Base-by-base conservation (phyloP, 2,329 filamentous ascomycete species). In the Diplodia sapinea region DNA sequence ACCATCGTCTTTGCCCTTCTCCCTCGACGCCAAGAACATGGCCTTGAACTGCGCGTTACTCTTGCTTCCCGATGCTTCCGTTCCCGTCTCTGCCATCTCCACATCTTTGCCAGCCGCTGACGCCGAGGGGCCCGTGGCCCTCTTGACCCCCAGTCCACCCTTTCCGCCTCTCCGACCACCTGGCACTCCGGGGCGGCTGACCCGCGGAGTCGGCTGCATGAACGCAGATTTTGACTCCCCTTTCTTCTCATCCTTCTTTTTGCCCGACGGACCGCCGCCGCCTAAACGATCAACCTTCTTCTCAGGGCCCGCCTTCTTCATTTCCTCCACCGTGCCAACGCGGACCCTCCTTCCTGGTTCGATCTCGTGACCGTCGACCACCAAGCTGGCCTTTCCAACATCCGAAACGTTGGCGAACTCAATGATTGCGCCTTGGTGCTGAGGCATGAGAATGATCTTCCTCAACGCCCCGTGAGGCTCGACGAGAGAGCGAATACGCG, bases 341-440 rank as follows among this genome's bases (percentile, higher is more conserved):
- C 73, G 74, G 8, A 82, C 74, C 52, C 78, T 79, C 11, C 76
- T 70, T 8, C 82, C 82, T 4, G 79, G 70, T 13, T 73, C 73
- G 51, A 78, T 79, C 20, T 80, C 76, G 52, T 78, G 63, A 8
- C 76, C 75, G 12, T 80, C 79, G 1, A 84, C 74, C 8, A 78
- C 80, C 17, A 82, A 75, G n/a, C 87, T 83, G 1, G 91, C 91
- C 74, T 87, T 91, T 31, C 94, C 94, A 0, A 91, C 91, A 43
- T 88, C 85, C 2, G 88, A 83, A 2, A 89, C 84, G 62, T 92
- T 88, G 2, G 82, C 82, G 73, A 91, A 97, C 75, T 98, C 95
- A 47, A 98, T 85, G 66, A 94, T 90, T 5, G 94, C 95, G 13
- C 93, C 94, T 68, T 90, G 89, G 70, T 96, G 91, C 69, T 93